These are phyloP conservation scores for Xylaria longipes DNA, from an alignment of 495 filamentous ascomycete species.

Conservation along the genomic window DNA sequence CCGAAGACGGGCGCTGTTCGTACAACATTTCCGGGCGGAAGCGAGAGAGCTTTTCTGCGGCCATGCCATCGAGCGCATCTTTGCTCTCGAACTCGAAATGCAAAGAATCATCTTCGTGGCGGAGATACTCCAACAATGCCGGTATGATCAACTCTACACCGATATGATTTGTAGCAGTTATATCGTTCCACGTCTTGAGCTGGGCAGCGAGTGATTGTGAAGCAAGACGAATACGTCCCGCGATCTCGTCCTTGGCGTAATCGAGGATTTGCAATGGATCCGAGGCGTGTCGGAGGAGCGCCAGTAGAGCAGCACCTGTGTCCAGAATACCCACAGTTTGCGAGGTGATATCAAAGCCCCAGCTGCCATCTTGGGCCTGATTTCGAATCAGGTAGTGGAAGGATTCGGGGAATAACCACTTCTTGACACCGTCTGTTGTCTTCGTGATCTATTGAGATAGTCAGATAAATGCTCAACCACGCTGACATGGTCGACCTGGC, in stretches of 20 bases:
- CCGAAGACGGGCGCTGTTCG: constrained; percentile 32
- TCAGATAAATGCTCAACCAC: no score
- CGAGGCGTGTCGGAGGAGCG: constrained; percentile 24
- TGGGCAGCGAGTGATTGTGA: constrained; percentile 28
- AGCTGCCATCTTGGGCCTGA: constrained; percentile 35
- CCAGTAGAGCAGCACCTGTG: constrained; percentile 41
- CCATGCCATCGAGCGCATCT: background rate
- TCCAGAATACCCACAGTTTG: constrained; percentile 43
- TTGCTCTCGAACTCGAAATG: constrained; percentile 1
- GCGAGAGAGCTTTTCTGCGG: background rate
- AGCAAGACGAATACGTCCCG: constrained; percentile 13
- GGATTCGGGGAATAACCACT: constrained; percentile 1
- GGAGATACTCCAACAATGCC: constrained; percentile 24
- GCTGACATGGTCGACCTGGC: no score
- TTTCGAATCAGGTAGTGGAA: constrained; percentile 8
- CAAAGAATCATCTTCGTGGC: background rate
- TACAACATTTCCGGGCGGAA: constrained; percentile 34
- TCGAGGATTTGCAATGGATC: constrained; percentile 21
- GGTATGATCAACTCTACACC: constrained; percentile 46
- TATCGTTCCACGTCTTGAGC: constrained; percentile 12
- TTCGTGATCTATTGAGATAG: no score
- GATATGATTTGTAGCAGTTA: constrained; percentile 38
- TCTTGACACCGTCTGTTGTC: no score
- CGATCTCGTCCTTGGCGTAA: background rate
- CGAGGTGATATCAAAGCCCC: constrained; percentile 30